phyloP scores from a whole-genome alignment of 2,329 filamentous ascomycete genomes.

The Paraphoma chrysanthemicola region DNA sequence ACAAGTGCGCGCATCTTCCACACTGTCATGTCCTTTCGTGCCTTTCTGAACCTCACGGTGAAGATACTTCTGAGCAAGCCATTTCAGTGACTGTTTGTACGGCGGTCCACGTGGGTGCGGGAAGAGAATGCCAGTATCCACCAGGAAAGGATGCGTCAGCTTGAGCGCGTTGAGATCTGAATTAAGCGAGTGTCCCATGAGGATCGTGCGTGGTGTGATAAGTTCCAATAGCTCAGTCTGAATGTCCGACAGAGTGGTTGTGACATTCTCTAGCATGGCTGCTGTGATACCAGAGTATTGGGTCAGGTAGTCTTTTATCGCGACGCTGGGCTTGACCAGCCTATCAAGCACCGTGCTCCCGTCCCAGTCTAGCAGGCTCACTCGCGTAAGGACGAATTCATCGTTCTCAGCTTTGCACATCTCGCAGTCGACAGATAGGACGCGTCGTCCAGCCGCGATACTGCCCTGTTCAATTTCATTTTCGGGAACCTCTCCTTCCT shows the following conservation, averaged over 20 bases:
- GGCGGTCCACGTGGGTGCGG: constrained; percentile 90
- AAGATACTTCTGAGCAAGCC: constrained; percentile 84
- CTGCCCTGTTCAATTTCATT: constrained; percentile 78
- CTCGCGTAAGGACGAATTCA: constrained; percentile 83
- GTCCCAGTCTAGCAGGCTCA: constrained; percentile 87
- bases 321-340: constrained; percentile 85
- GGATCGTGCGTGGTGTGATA: constrained; percentile 74
- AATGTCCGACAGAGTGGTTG: constrained; percentile 82
- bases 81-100: constrained; percentile 89
- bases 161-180: constrained; percentile 84
- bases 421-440: constrained; percentile 91
- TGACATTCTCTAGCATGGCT: constrained; percentile 80
- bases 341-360: constrained; percentile 84
- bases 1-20: constrained; percentile 90
- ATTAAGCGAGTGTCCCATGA: constrained; percentile 82
- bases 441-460: constrained; percentile 78
- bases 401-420: constrained; percentile 91
- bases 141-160: constrained; percentile 88
- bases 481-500: constrained; percentile 73
- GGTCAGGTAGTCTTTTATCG: constrained; percentile 93
- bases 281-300: constrained; percentile 88
- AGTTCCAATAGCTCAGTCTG: constrained; percentile 77
- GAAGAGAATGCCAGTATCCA: constrained; percentile 89
- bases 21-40: constrained; percentile 80
- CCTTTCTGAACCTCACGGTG: constrained; percentile 87